These are phyloP conservation scores for Adenanthera pavonina DNA, from an alignment of 306 rosid genomes.

Conservation along the genomic window DNA sequence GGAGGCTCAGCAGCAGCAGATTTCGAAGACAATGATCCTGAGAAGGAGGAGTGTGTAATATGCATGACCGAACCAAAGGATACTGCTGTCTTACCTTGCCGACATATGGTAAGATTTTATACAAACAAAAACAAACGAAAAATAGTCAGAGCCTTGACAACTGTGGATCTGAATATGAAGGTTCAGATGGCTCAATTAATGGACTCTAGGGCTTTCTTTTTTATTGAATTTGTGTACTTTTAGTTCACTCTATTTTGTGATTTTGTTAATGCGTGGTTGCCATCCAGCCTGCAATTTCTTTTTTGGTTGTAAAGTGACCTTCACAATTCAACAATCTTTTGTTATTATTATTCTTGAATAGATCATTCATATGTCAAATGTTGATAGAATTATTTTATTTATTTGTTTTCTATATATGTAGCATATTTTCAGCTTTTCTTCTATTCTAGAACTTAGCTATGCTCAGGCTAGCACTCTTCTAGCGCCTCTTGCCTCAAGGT, in stretches of 20 bases:
- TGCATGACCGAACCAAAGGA: constrained; percentile 96
- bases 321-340: not conserved
- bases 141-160: not conserved
- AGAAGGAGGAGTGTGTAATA: constrained; percentile 80
- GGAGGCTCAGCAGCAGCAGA: constrained; percentile 63
- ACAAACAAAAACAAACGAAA: not conserved
- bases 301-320: not conserved
- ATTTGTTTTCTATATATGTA: not conserved
- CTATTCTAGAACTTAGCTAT: not conserved
- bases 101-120: constrained; percentile 78
- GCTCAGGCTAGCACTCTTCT: not conserved
- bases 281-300: not conserved
- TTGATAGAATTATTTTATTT: not conserved
- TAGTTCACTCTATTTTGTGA: not conserved
- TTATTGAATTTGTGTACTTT: not conserved
- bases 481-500: not conserved
- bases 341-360: not conserved
- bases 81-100: constrained; percentile 83
- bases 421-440: not conserved
- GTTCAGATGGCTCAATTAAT: not conserved
- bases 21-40: constrained; percentile 68
- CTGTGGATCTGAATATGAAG: not conserved
- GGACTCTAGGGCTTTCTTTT: not conserved
- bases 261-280: not conserved
- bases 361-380: not conserved